Base-by-base conservation (phyloP, 768 basidiomycete species). In the Leucosporidium scottii region DNA sequence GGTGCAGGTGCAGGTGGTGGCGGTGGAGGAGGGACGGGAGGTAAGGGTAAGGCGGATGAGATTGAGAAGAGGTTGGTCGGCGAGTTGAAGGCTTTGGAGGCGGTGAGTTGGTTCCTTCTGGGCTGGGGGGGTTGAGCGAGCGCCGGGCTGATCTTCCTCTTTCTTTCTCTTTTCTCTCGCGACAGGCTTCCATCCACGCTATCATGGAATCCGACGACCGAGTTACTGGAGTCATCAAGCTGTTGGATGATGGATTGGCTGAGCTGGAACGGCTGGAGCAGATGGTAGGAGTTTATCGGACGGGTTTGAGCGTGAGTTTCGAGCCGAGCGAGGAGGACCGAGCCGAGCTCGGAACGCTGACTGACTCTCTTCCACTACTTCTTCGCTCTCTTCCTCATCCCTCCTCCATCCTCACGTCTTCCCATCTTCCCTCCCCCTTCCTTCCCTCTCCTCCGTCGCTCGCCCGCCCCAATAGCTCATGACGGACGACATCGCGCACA, bases 151-250 rank as follows among this genome's bases (percentile, higher is more conserved):
- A 18, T n/a, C n/a, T n/a, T n/a, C n/a, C n/a, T n/a, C n/a, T n/a
- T n/a, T n/a, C n/a, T n/a, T n/a, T n/a, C n/a, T n/a, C n/a, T n/a
- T n/a, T n/a, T n/a, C n/a, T n/a, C 39, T 66, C 2, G 25, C 48
- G 8, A 20, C 74, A 94, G 93, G 94, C 94, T 3, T 97, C 94
- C 76, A 89, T 98, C 39, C 91, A 98, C 77, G 96, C 96, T 3
- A 97, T 98, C 79, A 82, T 98, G 55, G 96, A 98, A 79, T 89
- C 89, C 13, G 96, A 99, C 77, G 93, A 97, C 76, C 85, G 94
- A 36, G 86, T 99, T 64, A 83, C 82, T 53, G 80, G 87, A 13
- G 93, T 99, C 34, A 79, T 96, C 76, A 90, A 89, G 72, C 87
- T 85, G 75, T 85, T 99, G 74, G 93, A 98, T 65, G 89, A 92